phyloP scores from a whole-genome alignment of 345 rosid genomes.

The Rhodamnia argentea region DNA sequence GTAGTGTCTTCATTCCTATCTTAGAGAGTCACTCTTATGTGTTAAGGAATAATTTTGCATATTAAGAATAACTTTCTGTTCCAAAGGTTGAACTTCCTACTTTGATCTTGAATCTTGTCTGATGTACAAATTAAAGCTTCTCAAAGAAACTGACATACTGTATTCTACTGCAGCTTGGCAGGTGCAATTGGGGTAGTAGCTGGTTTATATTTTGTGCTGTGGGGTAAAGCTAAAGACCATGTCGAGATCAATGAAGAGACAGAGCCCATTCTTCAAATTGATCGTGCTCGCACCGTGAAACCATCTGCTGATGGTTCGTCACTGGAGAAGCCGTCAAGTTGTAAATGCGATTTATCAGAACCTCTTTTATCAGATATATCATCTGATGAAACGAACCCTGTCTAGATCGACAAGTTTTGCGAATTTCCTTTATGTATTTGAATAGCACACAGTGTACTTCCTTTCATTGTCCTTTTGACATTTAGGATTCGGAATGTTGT shows the following conservation, averaged over 20 bases:
- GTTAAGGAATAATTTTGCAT: not conserved
- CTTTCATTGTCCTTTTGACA: not conserved
- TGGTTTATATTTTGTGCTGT: conserved; percentile 14
- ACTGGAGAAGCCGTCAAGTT: not conserved
- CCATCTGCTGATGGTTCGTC: not conserved
- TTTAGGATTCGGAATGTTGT: not conserved
- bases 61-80: not conserved
- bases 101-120: not conserved
- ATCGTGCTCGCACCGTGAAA: not conserved
- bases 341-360: conserved; percentile 8
- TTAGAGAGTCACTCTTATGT: not conserved
- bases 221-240: conserved; percentile 24
- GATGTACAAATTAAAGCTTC: not conserved
- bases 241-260: not conserved
- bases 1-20: conserved; percentile 2
- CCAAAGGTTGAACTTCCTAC: not conserved
- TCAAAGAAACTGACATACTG: not conserved
- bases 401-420: not conserved
- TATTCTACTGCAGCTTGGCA: conserved; percentile 4
- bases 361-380: conserved; percentile 1
- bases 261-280: not conserved
- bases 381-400: not conserved
- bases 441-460: not conserved
- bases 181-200: conserved; percentile 12
- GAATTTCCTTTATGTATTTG: not conserved